Evolutionary conservation across 345 rosid genomes (phyloP), one percentile per base, ranked within the genome.

Genomic region (Passiflora organensis): DNA sequence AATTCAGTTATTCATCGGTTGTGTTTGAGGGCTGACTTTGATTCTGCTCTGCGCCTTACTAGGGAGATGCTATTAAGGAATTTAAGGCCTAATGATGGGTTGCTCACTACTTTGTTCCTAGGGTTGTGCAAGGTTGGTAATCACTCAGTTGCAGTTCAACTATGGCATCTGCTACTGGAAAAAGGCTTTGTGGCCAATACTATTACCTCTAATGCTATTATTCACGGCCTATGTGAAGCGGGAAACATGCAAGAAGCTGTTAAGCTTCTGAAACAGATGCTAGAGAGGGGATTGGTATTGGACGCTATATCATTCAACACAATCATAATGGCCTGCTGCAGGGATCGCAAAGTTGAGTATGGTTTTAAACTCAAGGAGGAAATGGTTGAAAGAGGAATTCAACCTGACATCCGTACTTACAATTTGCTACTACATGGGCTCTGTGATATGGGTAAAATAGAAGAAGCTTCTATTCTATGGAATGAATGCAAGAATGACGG

Each of bases 131-230:
- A 77, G 76, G 64, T 58, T 52, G 81, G 80, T 42, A 83, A 72
- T 67, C 70, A 74, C 64, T 65, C 55, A 49, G 82, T 73, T 51
- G 91, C 95, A 32, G 63, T 76, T 59, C 80, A 68, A 57, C 78
- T 89, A 62, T 86, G 87, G 87, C 79, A 62, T 60, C 67, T 18
- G 32, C 68, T 77, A 32, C 37, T 70, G 48, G 78, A 63, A 54
- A 83, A 74, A 69, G 82, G 84, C 34, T 73, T 74, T 67, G 20
- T 69, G 38, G 67, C 76, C 54, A 82, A 70, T 58, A 69, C 53
- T 0, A 57, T 64, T 52, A 82, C 96, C 32, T 86, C 86, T 34
- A 86, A 89, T 80, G 87, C 95, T 54, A 67, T 86, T 63, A 81
- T 89, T 69, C 69, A 80, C 74, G 87, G 96, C 47, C 81, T 86